These are phyloP conservation scores for Sporisorium iseilematis-ciliati DNA, from an alignment of 1,284 basidiomycete genomes.

Conservation along the genomic window DNA sequence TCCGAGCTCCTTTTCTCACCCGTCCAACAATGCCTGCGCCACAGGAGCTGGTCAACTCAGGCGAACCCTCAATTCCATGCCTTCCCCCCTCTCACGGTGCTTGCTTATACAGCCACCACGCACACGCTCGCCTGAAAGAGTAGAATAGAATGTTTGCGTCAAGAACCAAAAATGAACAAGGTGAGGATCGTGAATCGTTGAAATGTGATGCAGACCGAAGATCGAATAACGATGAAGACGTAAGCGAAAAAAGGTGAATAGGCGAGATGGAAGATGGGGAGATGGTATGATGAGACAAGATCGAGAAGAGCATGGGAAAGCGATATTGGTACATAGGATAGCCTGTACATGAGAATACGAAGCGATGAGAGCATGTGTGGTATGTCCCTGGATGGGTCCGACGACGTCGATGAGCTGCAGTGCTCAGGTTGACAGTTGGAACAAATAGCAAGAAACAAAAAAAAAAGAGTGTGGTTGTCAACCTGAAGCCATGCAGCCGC, in stretches of 20 bases:
- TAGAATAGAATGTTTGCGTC: conserved; percentile 5
- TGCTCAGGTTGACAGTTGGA: conserved; percentile 33
- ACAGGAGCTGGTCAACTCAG: background rate
- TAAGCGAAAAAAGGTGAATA: conserved; percentile 1
- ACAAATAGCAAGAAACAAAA: conserved; percentile 8
- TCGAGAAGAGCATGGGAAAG: background rate
- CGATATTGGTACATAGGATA: conserved; percentile 3
- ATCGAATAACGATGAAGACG: conserved; percentile 11
- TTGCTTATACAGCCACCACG: conserved; percentile 2
- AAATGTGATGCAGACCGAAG: conserved; percentile 17
- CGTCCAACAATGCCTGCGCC: conserved; percentile 2
- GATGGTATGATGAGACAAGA: conserved; percentile 5
- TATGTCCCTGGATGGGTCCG: background rate
- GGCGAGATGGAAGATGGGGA: background rate
- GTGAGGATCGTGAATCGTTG: conserved; percentile 7
- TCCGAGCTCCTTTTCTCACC: background rate
- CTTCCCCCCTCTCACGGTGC: background rate
- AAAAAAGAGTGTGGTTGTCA: conserved; percentile 37
- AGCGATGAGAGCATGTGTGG: background rate
- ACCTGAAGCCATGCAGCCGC: conserved; percentile 8
- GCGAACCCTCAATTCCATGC: background rate
- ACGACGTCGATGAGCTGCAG: conserved; percentile 6
- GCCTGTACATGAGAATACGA: background rate
- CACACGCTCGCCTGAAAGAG: background rate
- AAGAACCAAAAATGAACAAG: conserved; percentile 3